Evolutionary conservation across 2,329 filamentous ascomycete species (phyloP).

Genomic region (Chaetothyriales sp.): DNA sequence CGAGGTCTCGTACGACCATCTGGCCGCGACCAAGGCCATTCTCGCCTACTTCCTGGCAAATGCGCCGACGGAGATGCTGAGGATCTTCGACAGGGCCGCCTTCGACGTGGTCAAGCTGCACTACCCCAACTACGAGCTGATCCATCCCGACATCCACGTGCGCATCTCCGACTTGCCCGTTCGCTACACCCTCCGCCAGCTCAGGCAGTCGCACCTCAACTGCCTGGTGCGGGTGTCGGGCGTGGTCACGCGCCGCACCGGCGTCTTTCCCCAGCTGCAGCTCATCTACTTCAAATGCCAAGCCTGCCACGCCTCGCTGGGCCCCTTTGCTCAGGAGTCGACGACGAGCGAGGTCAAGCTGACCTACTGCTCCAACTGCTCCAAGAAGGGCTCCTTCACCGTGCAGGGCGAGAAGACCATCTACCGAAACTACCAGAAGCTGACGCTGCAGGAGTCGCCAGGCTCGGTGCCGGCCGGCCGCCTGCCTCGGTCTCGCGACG

Average conservation of each 20-base stretch:
- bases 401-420: conserved; percentile 96
- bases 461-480: conserved; percentile 93
- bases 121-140: conserved; percentile 94
- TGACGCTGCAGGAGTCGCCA: conserved; percentile 92
- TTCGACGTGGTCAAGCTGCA: conserved; percentile 93
- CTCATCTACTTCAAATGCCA: conserved; percentile 97
- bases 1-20: conserved; percentile 88
- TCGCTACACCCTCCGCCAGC: conserved; percentile 84
- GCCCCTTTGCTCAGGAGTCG: conserved; percentile 94
- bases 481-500: conserved; percentile 81
- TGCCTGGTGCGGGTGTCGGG: conserved; percentile 87
- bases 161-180: conserved; percentile 91
- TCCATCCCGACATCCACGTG: conserved; percentile 94
- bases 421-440: conserved; percentile 96
- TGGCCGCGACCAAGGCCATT: conserved; percentile 80
- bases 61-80: conserved; percentile 84
- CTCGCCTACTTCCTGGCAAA: conserved; percentile 94
- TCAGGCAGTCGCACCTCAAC: conserved; percentile 91
- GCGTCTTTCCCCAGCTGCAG: conserved; percentile 94
- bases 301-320: conserved; percentile 83
- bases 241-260: conserved; percentile 84
- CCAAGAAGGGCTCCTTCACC: conserved; percentile 86
- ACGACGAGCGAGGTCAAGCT: conserved; percentile 84
- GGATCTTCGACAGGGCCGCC: conserved; percentile 90
- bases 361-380: conserved; percentile 90